These are phyloP conservation scores for Cutaneotrichosporon sp. DNA, from an alignment of 1,284 basidiomycete genomes.

Conservation along the genomic window DNA sequence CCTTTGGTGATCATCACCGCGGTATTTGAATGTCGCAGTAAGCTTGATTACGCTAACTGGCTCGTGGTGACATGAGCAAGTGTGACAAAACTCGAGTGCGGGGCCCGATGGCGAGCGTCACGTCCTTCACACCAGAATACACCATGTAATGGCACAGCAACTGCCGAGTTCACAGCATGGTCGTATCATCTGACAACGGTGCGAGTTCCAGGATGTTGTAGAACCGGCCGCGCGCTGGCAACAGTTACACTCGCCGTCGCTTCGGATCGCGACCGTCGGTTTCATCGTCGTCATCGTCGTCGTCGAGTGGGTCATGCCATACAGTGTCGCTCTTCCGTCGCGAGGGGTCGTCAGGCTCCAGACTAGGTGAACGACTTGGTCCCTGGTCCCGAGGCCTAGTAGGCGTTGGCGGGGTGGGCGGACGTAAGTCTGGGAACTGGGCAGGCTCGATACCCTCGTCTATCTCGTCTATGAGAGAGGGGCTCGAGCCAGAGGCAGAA, in stretches of 20 bases:
- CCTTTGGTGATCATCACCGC: not conserved
- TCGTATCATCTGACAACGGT: not conserved
- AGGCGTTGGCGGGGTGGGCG: not conserved
- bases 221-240: not conserved
- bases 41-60: not conserved
- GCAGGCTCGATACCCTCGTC: not conserved
- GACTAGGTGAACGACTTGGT: constrained; percentile 16
- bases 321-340: constrained; percentile 10
- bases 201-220: not conserved
- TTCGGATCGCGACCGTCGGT: constrained; percentile 1
- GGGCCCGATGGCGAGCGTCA: not conserved
- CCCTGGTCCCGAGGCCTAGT: not conserved
- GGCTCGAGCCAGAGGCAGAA: not conserved
- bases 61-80: not conserved
- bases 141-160: not conserved
- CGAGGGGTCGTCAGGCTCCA: constrained; percentile 13
- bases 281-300: constrained; percentile 16
- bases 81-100: not conserved
- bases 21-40: not conserved
- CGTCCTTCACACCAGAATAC: not conserved
- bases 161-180: too few relatives aligned
- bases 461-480: not conserved
- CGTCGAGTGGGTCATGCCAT: constrained; percentile 19
- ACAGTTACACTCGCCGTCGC: constrained; percentile 7
- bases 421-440: not conserved